Evolutionary conservation across 2,329 filamentous ascomycete species (phyloP).

Genomic region (Aaosphaeria arxii): DNA sequence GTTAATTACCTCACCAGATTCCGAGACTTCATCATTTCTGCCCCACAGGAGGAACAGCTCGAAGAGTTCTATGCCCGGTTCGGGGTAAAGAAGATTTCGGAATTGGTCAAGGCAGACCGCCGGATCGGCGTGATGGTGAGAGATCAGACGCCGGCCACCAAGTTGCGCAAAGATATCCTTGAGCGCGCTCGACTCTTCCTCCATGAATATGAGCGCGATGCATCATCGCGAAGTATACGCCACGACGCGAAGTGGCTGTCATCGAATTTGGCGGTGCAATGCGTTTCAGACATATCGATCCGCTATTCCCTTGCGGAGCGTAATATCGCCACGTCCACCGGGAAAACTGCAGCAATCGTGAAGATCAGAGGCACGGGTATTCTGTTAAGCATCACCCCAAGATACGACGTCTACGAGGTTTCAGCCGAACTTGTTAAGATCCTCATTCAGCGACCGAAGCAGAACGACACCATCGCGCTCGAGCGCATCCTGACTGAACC

Average conservation of each 20-base stretch:
- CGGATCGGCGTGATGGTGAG: constrained; percentile 64
- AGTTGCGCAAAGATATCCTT: constrained; percentile 75
- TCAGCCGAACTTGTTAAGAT: constrained; percentile 81
- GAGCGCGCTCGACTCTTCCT: constrained; percentile 89
- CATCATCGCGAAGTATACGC: constrained; percentile 59
- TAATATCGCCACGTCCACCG: constrained; percentile 45
- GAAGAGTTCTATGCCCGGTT: constrained; percentile 83
- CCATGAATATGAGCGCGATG: constrained; percentile 73
- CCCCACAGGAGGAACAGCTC: constrained; percentile 83
- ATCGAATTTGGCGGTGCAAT: constrained; percentile 73
- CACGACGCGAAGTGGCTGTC: constrained; percentile 91
- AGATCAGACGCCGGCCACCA: constrained; percentile 66
- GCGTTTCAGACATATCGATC: constrained; percentile 75
- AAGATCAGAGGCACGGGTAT: constrained; percentile 65
- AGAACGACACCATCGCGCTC: constrained; percentile 84
- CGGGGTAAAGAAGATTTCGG: constrained; percentile 73
- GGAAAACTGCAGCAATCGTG: constrained; percentile 67
- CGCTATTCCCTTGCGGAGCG: constrained; percentile 72
- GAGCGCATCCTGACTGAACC: constrained; percentile 88
- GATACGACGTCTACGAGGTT: constrained; percentile 86
- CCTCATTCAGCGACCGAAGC: constrained; percentile 76
- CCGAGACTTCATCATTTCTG: constrained; percentile 77
- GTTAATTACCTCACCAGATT: constrained; percentile 71
- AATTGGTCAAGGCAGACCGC: constrained; percentile 74
- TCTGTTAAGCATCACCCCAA: constrained; percentile 73